These are phyloP conservation scores for Skeletonema costatum DNA, from an alignment of 108 stramenopile species.

Conservation along the genomic window DNA sequence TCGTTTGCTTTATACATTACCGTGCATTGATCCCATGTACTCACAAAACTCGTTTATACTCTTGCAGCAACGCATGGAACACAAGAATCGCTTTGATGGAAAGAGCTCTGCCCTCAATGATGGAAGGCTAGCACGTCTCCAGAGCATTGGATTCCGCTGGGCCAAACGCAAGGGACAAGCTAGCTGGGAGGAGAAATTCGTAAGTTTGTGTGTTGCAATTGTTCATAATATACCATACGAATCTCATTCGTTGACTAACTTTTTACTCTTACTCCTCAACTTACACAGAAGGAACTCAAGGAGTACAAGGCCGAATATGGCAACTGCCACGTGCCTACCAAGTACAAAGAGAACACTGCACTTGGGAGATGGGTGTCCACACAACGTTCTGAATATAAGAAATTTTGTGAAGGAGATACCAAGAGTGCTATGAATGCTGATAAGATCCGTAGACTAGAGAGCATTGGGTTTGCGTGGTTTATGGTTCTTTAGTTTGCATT, in stretches of 20 bases:
- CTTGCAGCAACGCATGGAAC: constrained; percentile 50
- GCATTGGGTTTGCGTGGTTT: constrained; percentile 19
- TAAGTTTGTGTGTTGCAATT: constrained; percentile 1
- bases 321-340: constrained; percentile 46
- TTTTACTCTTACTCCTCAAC: not conserved
- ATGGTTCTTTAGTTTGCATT: constrained; percentile 19
- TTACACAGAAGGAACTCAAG: constrained; percentile 22
- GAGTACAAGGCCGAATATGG: constrained; percentile 30
- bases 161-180: constrained; percentile 55
- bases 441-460: constrained; percentile 24
- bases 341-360: constrained; percentile 44
- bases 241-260: not conserved
- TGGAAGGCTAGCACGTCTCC: constrained; percentile 20
- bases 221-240: not conserved
- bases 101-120: constrained; percentile 44
- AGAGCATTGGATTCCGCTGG: constrained; percentile 45
- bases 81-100: constrained; percentile 45
- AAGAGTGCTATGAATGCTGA: constrained; percentile 50
- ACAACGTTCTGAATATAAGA: constrained; percentile 53
- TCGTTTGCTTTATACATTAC: not conserved
- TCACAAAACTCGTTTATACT: not conserved
- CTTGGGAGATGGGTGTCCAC: constrained; percentile 56
- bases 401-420: constrained; percentile 33
- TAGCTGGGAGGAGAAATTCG: constrained; percentile 52
- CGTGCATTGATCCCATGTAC: not conserved